phyloP scores from a whole-genome alignment of 169 alveolate genomes.

The Plasmodium blacklocki region DNA sequence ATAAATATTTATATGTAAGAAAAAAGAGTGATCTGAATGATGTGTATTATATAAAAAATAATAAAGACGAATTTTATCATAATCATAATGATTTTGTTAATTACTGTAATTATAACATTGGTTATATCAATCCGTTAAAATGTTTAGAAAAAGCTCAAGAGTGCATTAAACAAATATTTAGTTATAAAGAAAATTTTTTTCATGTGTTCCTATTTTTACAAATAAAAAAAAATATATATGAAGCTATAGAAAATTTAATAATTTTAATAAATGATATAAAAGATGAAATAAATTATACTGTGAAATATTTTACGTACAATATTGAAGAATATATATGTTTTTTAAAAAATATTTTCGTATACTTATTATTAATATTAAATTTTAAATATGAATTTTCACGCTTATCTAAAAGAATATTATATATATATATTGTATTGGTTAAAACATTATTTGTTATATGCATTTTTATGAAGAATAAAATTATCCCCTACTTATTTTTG shows the following conservation, averaged over 20 bases:
- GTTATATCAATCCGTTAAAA: constrained; percentile 14
- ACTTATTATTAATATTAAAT: constrained; percentile 20
- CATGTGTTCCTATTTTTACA: constrained; percentile 39
- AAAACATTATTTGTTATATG: constrained; percentile 42
- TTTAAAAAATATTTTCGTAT: constrained; percentile 28
- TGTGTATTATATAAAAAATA: not conserved
- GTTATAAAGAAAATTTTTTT: constrained; percentile 44
- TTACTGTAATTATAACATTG: no score
- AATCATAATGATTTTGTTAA: no score
- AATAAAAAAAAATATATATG: constrained; percentile 33
- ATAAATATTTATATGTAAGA: not conserved
- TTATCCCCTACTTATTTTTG: constrained; percentile 67
- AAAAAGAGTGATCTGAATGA: not conserved
- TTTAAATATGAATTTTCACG: constrained; percentile 34
- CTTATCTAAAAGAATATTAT: constrained; percentile 42
- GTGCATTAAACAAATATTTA: constrained; percentile 33
- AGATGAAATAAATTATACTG: constrained; percentile 72
- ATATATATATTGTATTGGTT: constrained; percentile 20
- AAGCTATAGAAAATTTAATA: constrained; percentile 46
- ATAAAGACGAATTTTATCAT: no score
- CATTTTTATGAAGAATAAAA: constrained; percentile 37
- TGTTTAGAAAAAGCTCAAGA: constrained; percentile 46
- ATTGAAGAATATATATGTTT: constrained; percentile 29
- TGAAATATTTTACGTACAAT: constrained; percentile 47
- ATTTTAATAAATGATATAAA: constrained; percentile 51